phyloP scores from a whole-genome alignment of 148 eudicot species.

The Pharnaceum exiguum region DNA sequence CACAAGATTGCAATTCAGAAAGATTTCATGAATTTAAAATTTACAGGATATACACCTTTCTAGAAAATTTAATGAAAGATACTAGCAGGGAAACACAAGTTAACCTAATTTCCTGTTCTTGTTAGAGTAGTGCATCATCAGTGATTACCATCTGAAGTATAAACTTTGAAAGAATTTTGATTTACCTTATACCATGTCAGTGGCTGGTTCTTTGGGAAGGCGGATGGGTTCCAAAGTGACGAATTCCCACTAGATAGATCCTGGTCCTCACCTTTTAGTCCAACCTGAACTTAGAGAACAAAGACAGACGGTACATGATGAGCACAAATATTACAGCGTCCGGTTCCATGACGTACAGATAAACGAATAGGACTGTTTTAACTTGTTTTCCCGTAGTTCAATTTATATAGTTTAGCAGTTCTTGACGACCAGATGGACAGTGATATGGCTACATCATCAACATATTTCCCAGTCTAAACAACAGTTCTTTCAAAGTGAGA shows the following conservation, averaged over 20 bases:
- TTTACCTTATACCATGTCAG: conserved; percentile 47
- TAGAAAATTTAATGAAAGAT: neutral
- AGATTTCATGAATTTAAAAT: too few species aligned
- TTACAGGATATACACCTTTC: neutral
- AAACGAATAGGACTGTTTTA: neutral
- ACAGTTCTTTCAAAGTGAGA: too few species aligned
- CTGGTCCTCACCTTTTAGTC: conserved; percentile 35
- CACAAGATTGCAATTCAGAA: too few species aligned
- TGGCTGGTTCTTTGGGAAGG: conserved; percentile 33
- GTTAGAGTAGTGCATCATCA: too few species aligned
- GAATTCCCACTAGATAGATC: conserved; percentile 31
- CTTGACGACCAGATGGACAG: too few species aligned
- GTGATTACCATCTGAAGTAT: neutral
- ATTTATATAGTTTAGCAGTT: too few species aligned
- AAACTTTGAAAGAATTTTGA: neutral
- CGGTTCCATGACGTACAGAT: too few species aligned
- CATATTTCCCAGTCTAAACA: too few species aligned
- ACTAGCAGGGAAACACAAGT: neutral
- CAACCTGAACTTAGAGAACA: conserved; percentile 23
- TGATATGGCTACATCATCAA: too few species aligned
- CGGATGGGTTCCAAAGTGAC: conserved; percentile 31
- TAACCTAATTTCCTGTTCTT: neutral
- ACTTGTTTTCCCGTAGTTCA: neutral
- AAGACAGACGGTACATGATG: neutral
- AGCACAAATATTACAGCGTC: too few species aligned